Conservation (phyloP, 768 basidiomycete species). For the Leucogyrophana mollusca region DNA sequence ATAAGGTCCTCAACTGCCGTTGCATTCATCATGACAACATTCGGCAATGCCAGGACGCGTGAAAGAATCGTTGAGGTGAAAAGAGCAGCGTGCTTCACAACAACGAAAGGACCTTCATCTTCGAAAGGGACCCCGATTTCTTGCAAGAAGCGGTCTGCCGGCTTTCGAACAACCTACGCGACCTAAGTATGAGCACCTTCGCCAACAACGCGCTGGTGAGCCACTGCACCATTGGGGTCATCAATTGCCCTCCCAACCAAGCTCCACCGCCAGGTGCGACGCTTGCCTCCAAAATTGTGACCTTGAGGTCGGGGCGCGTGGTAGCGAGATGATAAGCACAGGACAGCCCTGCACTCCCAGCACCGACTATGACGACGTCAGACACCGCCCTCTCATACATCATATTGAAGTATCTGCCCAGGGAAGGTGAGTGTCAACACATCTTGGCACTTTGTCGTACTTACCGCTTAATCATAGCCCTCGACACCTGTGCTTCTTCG, state of each 20-base stretch:
- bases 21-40: slow-evolving; percentile 75
- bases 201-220: background rate
- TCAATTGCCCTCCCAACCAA: slow-evolving; percentile 77
- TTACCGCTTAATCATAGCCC: slow-evolving; percentile 77
- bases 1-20: slow-evolving; percentile 83
- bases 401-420: slow-evolving; percentile 61
- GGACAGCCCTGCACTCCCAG: slow-evolving; percentile 66
- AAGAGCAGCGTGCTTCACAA: slow-evolving; percentile 80
- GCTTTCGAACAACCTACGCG: slow-evolving; percentile 72
- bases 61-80: slow-evolving; percentile 79
- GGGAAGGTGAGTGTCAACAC: slow-evolving; percentile 8
- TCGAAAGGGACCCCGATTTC: slow-evolving; percentile 74
- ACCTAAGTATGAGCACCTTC: background rate
- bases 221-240: slow-evolving; percentile 68
- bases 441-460: background rate
- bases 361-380: slow-evolving; percentile 76
- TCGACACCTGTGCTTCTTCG: slow-evolving; percentile 71
- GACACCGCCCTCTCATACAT: slow-evolving; percentile 77
- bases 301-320: slow-evolving; percentile 63
- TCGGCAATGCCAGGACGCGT: slow-evolving; percentile 65
- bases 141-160: slow-evolving; percentile 67
- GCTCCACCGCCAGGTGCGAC: slow-evolving; percentile 80
- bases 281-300: slow-evolving; percentile 70
- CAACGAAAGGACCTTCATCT: slow-evolving; percentile 74
- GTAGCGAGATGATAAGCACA: slow-evolving; percentile 74